phyloP scores from a whole-genome alignment of 345 rosid genomes.

The Zanthoxylum bungeanum region DNA sequence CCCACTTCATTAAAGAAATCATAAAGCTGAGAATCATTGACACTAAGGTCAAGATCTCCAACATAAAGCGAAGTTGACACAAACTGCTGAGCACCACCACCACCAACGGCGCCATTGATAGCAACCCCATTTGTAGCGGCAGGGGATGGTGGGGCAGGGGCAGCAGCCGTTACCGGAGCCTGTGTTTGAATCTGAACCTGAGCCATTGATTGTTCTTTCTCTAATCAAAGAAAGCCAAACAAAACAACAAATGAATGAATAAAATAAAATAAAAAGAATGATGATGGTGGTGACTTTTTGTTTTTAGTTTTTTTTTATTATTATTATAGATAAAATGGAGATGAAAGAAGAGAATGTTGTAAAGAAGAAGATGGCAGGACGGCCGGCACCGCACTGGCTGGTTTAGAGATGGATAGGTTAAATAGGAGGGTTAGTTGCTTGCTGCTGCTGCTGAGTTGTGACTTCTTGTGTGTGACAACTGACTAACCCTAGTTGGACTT shows the following conservation, averaged over 20 bases:
- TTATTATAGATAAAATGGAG: background rate
- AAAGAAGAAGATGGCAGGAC: slow-evolving; percentile 34
- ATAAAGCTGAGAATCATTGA: slow-evolving; percentile 69
- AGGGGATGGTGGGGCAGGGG: background rate
- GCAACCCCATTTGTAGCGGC: slow-evolving; percentile 26
- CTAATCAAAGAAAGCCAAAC: too few relatives aligned
- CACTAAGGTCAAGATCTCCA: slow-evolving; percentile 70
- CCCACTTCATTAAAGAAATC: slow-evolving; percentile 58
- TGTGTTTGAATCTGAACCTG: slow-evolving; percentile 35
- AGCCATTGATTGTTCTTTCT: slow-evolving; percentile 32
- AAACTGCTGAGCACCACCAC: slow-evolving; percentile 31
- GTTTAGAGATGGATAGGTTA: background rate
- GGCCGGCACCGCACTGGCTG: slow-evolving; percentile 31
- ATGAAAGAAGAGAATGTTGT: too few relatives aligned
- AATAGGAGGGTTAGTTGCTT: too few relatives aligned
- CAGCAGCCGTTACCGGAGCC: slow-evolving; percentile 17
- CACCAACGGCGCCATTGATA: slow-evolving; percentile 12
- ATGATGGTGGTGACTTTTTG: too few relatives aligned
- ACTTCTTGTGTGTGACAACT: too few relatives aligned
- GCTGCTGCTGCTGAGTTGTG: too few relatives aligned
- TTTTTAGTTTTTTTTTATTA: too few relatives aligned
- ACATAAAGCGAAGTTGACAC: too few relatives aligned
- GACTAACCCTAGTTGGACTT: too few relatives aligned
- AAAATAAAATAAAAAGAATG: background rate
- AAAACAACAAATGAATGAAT: background rate